Evolutionary conservation across 768 basidiomycete genomes (phyloP).

Genomic region (Lactarius hengduanensis): DNA sequence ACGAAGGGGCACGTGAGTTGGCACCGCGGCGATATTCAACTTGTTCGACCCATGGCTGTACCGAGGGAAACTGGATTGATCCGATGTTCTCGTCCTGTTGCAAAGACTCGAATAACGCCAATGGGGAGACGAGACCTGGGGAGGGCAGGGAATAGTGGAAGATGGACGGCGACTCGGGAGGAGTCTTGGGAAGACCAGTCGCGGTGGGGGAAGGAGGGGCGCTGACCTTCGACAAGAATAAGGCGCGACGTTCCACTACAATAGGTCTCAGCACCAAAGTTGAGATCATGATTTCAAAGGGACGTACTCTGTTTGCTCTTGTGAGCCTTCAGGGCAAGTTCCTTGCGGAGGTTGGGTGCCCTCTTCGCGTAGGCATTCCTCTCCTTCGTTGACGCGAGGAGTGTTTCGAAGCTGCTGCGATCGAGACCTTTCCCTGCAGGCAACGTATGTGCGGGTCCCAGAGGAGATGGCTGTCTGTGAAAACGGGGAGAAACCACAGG

Average conservation of each 20-base stretch:
- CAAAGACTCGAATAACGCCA: slow-evolving; percentile 55
- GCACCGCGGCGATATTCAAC: slow-evolving; percentile 53
- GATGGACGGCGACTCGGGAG: slow-evolving; percentile 66
- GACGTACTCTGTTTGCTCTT: slow-evolving; percentile 69
- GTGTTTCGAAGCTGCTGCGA: slow-evolving; percentile 57
- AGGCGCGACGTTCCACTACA: slow-evolving; percentile 70
- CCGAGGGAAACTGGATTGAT: slow-evolving; percentile 22
- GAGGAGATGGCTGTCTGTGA: slow-evolving; percentile 48
- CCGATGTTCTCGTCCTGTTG: slow-evolving; percentile 26
- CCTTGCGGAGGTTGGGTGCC: slow-evolving; percentile 62
- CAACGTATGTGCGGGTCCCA: slow-evolving; percentile 42
- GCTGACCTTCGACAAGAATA: slow-evolving; percentile 70
- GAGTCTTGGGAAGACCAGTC: slow-evolving; percentile 56
- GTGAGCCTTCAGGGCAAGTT: slow-evolving; percentile 71
- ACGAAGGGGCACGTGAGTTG: slow-evolving; percentile 52
- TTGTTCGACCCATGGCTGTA: slow-evolving; percentile 61
- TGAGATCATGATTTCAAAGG: neutral
- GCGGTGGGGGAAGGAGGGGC: slow-evolving; percentile 65
- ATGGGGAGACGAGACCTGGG: slow-evolving; percentile 61
- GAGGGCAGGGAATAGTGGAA: slow-evolving; percentile 71
- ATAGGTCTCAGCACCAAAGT: slow-evolving; percentile 4
- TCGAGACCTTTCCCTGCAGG: slow-evolving; percentile 55
- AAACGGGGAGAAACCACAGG: slow-evolving; percentile 45
- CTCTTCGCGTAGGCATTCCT: slow-evolving; percentile 50
- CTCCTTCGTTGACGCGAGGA: slow-evolving; percentile 62